phyloP scores from a whole-genome alignment of 306 rosid species.

The Macrotyloma uniflorum region DNA sequence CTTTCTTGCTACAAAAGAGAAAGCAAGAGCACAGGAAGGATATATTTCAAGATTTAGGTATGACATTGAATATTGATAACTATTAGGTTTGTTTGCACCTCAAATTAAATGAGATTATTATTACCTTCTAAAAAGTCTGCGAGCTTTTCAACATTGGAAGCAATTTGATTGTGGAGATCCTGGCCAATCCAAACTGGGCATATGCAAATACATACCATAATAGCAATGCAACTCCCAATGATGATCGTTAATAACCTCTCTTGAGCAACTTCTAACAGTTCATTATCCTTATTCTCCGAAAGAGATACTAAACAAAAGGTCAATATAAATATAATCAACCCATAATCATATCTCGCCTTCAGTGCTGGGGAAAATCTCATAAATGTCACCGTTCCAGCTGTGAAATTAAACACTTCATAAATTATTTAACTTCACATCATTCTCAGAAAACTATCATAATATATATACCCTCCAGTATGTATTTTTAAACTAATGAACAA shows the following conservation, averaged over 20 bases:
- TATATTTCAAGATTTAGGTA: neutral
- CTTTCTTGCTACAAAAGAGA: neutral
- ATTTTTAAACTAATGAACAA: neutral
- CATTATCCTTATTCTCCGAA: conserved; percentile 50
- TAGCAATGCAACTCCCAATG: conserved; percentile 59
- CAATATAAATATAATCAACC: conserved; percentile 61
- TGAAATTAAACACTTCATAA: neutral
- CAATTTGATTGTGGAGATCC: conserved; percentile 73
- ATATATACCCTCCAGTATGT: too few relatives aligned
- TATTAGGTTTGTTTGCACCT: neutral
- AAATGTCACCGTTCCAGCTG: conserved; percentile 61
- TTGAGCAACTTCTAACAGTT: conserved; percentile 46
- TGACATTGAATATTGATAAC: neutral
- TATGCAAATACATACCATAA: conserved; percentile 49
- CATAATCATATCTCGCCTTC: conserved; percentile 77
- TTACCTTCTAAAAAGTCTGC: conserved; percentile 64
- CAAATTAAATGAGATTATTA: conserved; percentile 11
- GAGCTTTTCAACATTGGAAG: conserved; percentile 58
- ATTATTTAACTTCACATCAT: too few relatives aligned
- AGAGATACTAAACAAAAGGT: conserved; percentile 62
- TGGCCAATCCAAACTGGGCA: conserved; percentile 82
- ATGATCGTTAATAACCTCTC: conserved; percentile 64
- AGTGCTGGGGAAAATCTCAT: conserved; percentile 61
- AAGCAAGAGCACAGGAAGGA: neutral
- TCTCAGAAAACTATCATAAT: too few relatives aligned